Base-by-base conservation (phyloP, 345 rosid genomes). In the Gossypium turneri region DNA sequence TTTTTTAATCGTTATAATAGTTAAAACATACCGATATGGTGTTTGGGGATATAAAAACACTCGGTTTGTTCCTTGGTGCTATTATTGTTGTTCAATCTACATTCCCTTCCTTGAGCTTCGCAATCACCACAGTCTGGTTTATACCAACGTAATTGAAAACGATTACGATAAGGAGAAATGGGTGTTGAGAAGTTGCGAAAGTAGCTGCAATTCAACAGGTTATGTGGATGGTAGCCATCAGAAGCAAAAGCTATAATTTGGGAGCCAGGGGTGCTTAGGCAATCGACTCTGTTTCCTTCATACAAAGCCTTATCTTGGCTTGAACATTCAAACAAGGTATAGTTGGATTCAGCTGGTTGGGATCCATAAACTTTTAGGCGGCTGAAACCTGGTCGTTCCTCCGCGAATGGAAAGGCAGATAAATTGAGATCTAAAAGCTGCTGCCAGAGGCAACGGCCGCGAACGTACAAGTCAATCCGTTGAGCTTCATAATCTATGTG, bases 201-300 rank as follows among this genome's bases (percentile, higher is more conserved):
- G 0, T 47, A 7, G 56, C 71, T 47, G 71, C 56, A 67, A 13
- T 67, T 67, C 48, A 67, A 22, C 56, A 67, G 15, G 56, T 47
- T 47, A 2, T 0, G 1, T 0, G 0, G 0, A 45, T 22, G 7
- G 2, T 3, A 1, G n/a, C 0, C 34, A 6, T 12, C 1, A 7
- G 5, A 44, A 43, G 0, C 0, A 22, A 20, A 45, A 66, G 34
- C 53, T 20, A 66, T 5, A 44, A 66, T 22, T 45, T 66, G 34
- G 27, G 29, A 11, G 34, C 2, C 70, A 44, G 52, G 12, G 10
- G 51, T 65, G 68, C 68, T 64, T 64, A 64, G 10, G 68, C 50
- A 64, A 41, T 0, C 24, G 50, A 64, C 67, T 34, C 13, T 29
- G 1, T 4, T 0, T 0, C 1, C 0, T 0, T 0, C 0, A 7